Percentiles rank a stretch among this genome's conserved stretches.
Conservation (phyloP, 768 basidiomycete genomes). For the Sarcodon sp. region DNA sequence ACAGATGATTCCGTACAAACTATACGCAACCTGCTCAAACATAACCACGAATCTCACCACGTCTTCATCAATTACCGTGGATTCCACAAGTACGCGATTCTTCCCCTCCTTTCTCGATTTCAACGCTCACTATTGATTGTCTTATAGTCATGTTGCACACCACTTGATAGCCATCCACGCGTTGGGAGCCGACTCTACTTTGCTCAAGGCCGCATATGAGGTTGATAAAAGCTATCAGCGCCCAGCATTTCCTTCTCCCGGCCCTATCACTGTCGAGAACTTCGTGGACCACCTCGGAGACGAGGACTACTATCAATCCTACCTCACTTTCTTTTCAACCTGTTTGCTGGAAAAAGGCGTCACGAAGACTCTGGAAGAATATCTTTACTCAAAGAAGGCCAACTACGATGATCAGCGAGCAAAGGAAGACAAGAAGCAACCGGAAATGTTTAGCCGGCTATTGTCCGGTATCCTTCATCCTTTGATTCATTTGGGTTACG, state of each 20-base stretch:
- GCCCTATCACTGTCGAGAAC: constrained; percentile 30
- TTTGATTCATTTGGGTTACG: constrained; percentile 50
- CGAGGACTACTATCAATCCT: constrained; percentile 44
- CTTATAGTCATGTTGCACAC: constrained; percentile 39
- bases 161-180: constrained; percentile 45
- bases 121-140: background rate
- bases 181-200: constrained; percentile 34
- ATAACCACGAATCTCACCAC: constrained; percentile 19
- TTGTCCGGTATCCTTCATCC: constrained; percentile 49
- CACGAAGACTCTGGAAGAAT: constrained; percentile 40
- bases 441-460: constrained; percentile 45
- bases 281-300: constrained; percentile 46
- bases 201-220: constrained; percentile 29
- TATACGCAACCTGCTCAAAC: constrained; percentile 11
- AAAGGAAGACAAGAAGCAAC: constrained; percentile 17
- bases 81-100: constrained; percentile 20
- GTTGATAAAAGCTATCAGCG: constrained; percentile 25
- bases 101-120: background rate
- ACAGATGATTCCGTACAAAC: constrained; percentile 17
- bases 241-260: constrained; percentile 29
- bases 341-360: constrained; percentile 27
- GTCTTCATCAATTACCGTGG: constrained; percentile 21
- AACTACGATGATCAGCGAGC: constrained; percentile 7
- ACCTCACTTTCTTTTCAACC: constrained; percentile 40
- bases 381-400: constrained; percentile 33